Base-by-base conservation (phyloP, 2,329 filamentous ascomycete genomes). In the Neofusicoccum laricinum region DNA sequence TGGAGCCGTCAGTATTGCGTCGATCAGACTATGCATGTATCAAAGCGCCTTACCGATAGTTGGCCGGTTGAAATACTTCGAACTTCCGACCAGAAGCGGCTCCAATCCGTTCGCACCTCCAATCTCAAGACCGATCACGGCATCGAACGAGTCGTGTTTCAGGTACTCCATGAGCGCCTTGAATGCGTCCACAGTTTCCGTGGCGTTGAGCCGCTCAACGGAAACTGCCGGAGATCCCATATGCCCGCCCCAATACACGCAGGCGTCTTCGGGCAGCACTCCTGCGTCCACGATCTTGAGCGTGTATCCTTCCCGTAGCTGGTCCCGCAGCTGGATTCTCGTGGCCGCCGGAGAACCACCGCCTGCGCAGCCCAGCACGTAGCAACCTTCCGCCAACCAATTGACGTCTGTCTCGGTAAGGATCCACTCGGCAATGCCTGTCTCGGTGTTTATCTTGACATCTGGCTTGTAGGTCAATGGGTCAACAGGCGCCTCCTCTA, bases 351-450 rank as follows among this genome's bases (percentile, higher is more conserved):
- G 80, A n/a, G 77, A 79, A 2, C 81, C 81, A 34, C 81, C 81
- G 8, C 81, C 81, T 11, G 78, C 81, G 19, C 79, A 81, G 17
- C 81, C 81, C 3, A 83, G 73, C 11, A 83, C 78, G 64, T 82
- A 82, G 66, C 80, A 82, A 2, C 81, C 81, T 30, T 77, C 77
- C 2, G 79, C 75, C 12, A 83, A 76, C 76, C 77, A 83, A 4
- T 75, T 71, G 2, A 82, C 69, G 66, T 83, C 81, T 1, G 72
- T 77, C 66, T 80, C 77, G 0, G 79, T 80, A 19, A 83, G 71
- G 64, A 75, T 73, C 81, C 81, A 83, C 51, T 72, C 69, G 32
- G 69, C 66, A 14, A 55, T 40, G 12, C 50, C 50, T 3, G 61
- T 64, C 32, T 64, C 50, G 3, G 50, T 32, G 32, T 68, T 71